Evolutionary conservation across 2,329 filamentous ascomycete species (phyloP), one percentile per base, ranked within the genome.

Genomic region (Ceratocystiopsis brevicomis): DNA sequence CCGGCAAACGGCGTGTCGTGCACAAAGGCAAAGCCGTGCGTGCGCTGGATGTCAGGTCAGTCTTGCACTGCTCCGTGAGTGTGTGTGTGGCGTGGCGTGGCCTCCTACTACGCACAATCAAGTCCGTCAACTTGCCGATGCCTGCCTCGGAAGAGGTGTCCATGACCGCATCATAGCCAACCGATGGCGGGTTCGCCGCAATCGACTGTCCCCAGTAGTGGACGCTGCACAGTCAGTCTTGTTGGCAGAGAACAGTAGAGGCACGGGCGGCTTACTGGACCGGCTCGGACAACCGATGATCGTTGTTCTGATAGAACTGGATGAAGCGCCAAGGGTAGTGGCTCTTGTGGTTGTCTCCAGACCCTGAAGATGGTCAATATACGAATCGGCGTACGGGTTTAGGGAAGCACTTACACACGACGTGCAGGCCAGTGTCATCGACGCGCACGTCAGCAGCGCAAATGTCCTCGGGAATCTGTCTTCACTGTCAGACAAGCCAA

Each of bases 11-110:
- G 84, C 14, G 79, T 79, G 38, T 68, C 65, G 40, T 76, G 68
- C 15, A 95, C 73, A 54, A 88, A 88, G 52, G 71, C 82, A 56
- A 93, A 85, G 3, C 88, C 87, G 48, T 71, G 73, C 47, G 62
- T 57, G 46, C 71, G 71, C 81, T 87, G 48, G 13, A 37, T 19
- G 6, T 15, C 19, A 11, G n/a, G n/a, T 3, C 3, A 13, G 19
- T 25, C 6, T 3, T n/a, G n/a, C n/a, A n/a, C n/a, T 13, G 18
- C 15, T 21, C 12, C 4, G 15, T 18, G 19, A 21, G 19, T 4
- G 19, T 16, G 37, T 16, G 19, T 21, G 19, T 21, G 19, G 19
- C 19, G 19, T 21, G 19, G n/a, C n/a, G n/a, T n/a, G n/a, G n/a
- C n/a, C n/a, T n/a, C n/a, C 17, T 15, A 10, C 5, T 11, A 40